Conservation (phyloP, 768 basidiomycete genomes). For the Xerocomus potaroensis region DNA sequence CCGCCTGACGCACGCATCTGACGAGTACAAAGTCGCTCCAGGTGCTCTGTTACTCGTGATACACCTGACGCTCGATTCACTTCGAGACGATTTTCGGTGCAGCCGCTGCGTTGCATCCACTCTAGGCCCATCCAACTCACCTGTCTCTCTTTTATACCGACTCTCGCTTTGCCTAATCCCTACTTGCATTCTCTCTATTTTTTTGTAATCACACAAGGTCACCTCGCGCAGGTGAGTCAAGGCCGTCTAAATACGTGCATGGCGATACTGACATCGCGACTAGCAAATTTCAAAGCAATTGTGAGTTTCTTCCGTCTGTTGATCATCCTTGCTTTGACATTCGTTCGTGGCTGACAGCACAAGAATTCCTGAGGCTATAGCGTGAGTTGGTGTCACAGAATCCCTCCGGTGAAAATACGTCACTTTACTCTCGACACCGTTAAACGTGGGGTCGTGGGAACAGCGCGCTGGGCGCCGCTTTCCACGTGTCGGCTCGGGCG, state of each 20-base stretch:
- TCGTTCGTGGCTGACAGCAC: slow-evolving; percentile 2
- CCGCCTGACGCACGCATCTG: slow-evolving; percentile 23
- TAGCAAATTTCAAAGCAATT: slow-evolving; percentile 7
- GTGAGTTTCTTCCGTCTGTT: slow-evolving; percentile 12
- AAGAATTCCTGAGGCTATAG: slow-evolving; percentile 2
- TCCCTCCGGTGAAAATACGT: slow-evolving; percentile 22
- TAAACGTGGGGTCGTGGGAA: slow-evolving; percentile 43
- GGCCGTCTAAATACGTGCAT: neutral
- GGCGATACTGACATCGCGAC: slow-evolving; percentile 3
- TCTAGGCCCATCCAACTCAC: slow-evolving; percentile 25
- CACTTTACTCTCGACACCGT: slow-evolving; percentile 29
- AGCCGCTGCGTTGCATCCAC: slow-evolving; percentile 25
- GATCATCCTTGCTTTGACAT: slow-evolving; percentile 5
- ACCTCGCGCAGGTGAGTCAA: slow-evolving; percentile 17
- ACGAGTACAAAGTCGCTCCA: slow-evolving; percentile 22
- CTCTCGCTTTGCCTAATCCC: slow-evolving; percentile 25
- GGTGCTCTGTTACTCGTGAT: slow-evolving; percentile 19
- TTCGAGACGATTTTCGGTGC: slow-evolving; percentile 46
- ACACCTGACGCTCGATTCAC: slow-evolving; percentile 45
- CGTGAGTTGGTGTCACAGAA: slow-evolving; percentile 19
- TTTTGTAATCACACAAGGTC: slow-evolving; percentile 18
- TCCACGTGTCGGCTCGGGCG: slow-evolving; percentile 11
- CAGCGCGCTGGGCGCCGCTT: slow-evolving; percentile 11
- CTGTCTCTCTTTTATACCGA: slow-evolving; percentile 35
- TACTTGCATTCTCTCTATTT: slow-evolving; percentile 14